Evolutionary conservation across 768 basidiomycete genomes (phyloP).

Genomic region (Inosperma sp.): DNA sequence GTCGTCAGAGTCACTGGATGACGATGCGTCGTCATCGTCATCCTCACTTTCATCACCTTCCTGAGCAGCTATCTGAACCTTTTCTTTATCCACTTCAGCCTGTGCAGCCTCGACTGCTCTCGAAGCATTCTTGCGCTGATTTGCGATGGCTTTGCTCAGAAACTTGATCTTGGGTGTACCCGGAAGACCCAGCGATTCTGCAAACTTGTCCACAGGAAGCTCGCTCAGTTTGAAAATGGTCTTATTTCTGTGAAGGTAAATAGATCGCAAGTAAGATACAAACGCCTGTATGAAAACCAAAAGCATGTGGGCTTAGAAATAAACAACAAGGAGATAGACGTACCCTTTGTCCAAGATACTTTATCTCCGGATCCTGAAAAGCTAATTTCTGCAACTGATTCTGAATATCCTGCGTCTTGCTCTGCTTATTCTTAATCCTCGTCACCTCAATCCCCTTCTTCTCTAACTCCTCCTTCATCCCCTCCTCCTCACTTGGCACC

Average conservation of each 20-base stretch:
- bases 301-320: neutral
- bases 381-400: slow-evolving; percentile 89
- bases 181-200: slow-evolving; percentile 86
- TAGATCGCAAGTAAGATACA: slow-evolving; percentile 90
- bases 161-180: slow-evolving; percentile 97
- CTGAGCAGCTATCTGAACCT: slow-evolving; percentile 8
- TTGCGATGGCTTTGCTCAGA: slow-evolving; percentile 58
- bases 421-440: slow-evolving; percentile 83
- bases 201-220: slow-evolving; percentile 79
- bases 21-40: slow-evolving; percentile 26
- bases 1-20: slow-evolving; percentile 22
- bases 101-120: slow-evolving; percentile 38
- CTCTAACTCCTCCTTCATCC: slow-evolving; percentile 69
- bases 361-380: slow-evolving; percentile 95
- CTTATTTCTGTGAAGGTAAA: slow-evolving; percentile 93
- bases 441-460: slow-evolving; percentile 68
- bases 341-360: slow-evolving; percentile 92
- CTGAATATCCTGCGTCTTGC: slow-evolving; percentile 79
- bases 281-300: slow-evolving; percentile 59
- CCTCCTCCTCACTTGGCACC: slow-evolving; percentile 88
- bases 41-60: slow-evolving; percentile 20
- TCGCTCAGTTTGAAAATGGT: slow-evolving; percentile 81
- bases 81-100: slow-evolving; percentile 24
- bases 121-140: slow-evolving; percentile 72
- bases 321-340: slow-evolving; percentile 24